A percentile compares a stretch with the other conserved stretches of the same genome.
Evolutionary conservation across 352 stramenopile genomes (phyloP).

Genomic region (Phytophthora hybrid): DNA sequence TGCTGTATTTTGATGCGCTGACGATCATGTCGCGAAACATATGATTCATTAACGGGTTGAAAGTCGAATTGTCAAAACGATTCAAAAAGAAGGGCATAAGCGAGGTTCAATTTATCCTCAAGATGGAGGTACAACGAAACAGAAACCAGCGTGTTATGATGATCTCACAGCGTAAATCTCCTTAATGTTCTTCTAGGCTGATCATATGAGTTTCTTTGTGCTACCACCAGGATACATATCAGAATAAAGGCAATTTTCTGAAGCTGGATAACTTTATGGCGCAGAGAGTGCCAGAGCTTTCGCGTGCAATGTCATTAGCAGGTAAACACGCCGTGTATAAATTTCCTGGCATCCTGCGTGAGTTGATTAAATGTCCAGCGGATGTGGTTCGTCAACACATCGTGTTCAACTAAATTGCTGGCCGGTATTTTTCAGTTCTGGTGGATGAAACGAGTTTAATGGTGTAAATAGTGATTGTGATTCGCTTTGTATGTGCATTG

Average conservation of each 20-base stretch:
- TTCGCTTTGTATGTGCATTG: not conserved
- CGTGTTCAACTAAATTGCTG: not conserved
- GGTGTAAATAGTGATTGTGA: conserved; percentile 1
- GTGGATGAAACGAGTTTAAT: not conserved
- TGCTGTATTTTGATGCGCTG: too few relatives aligned
- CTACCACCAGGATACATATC: too few relatives aligned
- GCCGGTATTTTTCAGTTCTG: not conserved
- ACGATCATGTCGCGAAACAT: too few relatives aligned
- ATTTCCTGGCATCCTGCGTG: not conserved
- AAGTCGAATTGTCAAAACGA: conserved; percentile 21
- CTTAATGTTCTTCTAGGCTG: too few relatives aligned
- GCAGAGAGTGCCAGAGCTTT: not conserved
- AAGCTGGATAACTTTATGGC: not conserved
- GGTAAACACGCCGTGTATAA: not conserved
- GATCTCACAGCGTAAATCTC: too few relatives aligned
- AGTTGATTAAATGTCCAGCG: not conserved
- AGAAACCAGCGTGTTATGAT: too few relatives aligned
- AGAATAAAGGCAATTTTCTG: not conserved
- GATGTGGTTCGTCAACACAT: not conserved
- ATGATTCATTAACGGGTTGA: conserved; percentile 22
- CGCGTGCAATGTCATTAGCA: not conserved
- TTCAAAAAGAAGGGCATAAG: conserved; percentile 22
- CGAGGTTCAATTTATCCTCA: too few relatives aligned
- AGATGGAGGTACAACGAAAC: too few relatives aligned
- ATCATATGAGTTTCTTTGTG: too few relatives aligned